A percentile compares a stretch with the other conserved stretches of the same genome.
Evolutionary conservation across 2,329 filamentous ascomycete genomes (phyloP).

Genomic region (Nemania abortiva): DNA sequence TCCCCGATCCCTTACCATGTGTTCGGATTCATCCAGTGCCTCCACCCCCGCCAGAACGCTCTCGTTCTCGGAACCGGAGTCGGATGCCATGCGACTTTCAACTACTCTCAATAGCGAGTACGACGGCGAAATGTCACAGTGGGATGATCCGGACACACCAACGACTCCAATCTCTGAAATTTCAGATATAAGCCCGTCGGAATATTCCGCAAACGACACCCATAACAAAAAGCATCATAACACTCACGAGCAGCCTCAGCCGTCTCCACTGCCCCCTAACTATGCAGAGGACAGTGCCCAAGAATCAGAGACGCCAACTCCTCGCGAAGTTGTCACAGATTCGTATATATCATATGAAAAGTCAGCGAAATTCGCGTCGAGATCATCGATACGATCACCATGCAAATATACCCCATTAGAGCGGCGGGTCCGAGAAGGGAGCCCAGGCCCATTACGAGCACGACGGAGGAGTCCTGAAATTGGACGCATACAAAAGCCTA

Average conservation of each 20-base stretch:
- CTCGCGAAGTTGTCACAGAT: constrained; percentile 47
- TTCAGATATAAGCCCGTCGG: constrained; percentile 55
- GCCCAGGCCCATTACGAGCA: constrained; percentile 51
- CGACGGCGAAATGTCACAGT: constrained; percentile 58
- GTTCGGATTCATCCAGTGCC: constrained; percentile 58
- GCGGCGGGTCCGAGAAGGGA: constrained; percentile 50
- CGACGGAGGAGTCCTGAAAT: constrained; percentile 61
- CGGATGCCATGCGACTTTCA: constrained; percentile 54
- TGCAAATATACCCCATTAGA: constrained; percentile 42
- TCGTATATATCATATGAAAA: constrained; percentile 45
- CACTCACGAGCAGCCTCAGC: constrained; percentile 3
- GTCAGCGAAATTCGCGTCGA: constrained; percentile 45
- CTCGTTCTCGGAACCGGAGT: constrained; percentile 66
- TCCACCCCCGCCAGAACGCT: constrained; percentile 61
- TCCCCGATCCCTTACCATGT: constrained; percentile 64
- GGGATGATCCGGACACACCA: constrained; percentile 59
- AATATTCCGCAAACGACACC: constrained; percentile 50
- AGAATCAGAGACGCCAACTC: constrained; percentile 57
- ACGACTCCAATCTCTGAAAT: constrained; percentile 61
- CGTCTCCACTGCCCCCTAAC: constrained; percentile 33
- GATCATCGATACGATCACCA: constrained; percentile 46
- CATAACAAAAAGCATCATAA: constrained; percentile 24
- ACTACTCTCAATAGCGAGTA: constrained; percentile 55
- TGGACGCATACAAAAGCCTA: constrained; percentile 63
- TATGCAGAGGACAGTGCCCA: constrained; percentile 45